A percentile compares a stretch with the other conserved stretches of the same genome.
phyloP scores from a whole-genome alignment of 306 rosid genomes.

The Quercus gilva region DNA sequence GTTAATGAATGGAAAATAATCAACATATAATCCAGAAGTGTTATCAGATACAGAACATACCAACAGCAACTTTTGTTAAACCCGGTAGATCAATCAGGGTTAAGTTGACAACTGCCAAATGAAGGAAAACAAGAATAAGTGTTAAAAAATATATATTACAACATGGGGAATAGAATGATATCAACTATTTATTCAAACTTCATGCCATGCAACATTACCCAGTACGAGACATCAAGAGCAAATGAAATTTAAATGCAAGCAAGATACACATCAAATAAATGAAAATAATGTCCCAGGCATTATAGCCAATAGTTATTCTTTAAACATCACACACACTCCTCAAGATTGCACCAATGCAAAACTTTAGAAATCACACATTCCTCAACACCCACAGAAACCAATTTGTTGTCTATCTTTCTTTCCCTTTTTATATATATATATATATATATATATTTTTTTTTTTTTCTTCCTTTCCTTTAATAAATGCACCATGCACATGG shows the following conservation, averaged over 20 bases:
- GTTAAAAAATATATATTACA: background rate
- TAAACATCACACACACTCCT: background rate
- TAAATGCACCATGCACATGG: background rate
- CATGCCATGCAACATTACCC: background rate
- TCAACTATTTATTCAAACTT: background rate
- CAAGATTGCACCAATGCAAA: background rate
- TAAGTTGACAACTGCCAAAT: constrained; percentile 89
- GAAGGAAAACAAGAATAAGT: constrained; percentile 17
- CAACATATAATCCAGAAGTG: background rate
- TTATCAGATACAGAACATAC: constrained; percentile 41
- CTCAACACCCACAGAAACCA: background rate
- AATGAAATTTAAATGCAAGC: background rate
- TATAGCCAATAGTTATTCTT: background rate
- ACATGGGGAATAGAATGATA: background rate
- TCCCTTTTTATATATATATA: background rate
- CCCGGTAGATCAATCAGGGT: constrained; percentile 95
- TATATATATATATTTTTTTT: no score
- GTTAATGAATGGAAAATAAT: background rate
- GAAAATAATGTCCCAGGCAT: background rate
- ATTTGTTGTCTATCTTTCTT: background rate
- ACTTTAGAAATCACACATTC: background rate
- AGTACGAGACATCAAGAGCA: background rate
- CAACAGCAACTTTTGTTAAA: constrained; percentile 93
- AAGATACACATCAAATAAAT: background rate
- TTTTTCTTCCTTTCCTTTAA: background rate